These are phyloP conservation scores for Tetrastigma voinierianum DNA, from an alignment of 164 flowering plant species.

Conservation along the genomic window DNA sequence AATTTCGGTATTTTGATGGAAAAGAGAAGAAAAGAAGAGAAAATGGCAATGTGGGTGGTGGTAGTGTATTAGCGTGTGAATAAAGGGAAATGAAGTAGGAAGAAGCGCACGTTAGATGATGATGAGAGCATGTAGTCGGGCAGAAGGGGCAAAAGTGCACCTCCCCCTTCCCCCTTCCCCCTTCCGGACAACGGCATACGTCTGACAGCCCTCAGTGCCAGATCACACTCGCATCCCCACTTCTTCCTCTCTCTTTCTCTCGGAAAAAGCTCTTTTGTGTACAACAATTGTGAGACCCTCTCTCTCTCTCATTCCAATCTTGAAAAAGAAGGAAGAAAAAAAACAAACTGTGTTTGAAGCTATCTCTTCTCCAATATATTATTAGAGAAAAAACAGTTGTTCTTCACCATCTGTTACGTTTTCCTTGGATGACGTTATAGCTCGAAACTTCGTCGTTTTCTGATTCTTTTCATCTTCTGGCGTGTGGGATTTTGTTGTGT, in stretches of 20 bases:
- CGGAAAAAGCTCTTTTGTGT: background rate
- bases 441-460: constrained; percentile 27
- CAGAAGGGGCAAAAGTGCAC: background rate
- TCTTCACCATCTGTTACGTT: constrained; percentile 13
- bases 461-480: constrained; percentile 13
- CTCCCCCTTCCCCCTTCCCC: background rate
- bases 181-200: background rate
- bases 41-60: too few species aligned
- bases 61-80: too few species aligned
- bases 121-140: constrained; percentile 5
- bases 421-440: constrained; percentile 20
- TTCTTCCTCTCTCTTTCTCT: background rate
- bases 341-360: background rate
- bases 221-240: background rate
- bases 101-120: constrained; percentile 8
- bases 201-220: background rate
- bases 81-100: too few species aligned
- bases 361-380: background rate
- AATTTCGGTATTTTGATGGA: too few species aligned
- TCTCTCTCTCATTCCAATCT: background rate
- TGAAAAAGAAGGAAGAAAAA: background rate
- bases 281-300: background rate
- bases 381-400: background rate
- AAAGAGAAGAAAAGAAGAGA: too few species aligned
- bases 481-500: constrained; percentile 9